These are phyloP conservation scores for Nannizziopsis barbatae DNA, from an alignment of 2,329 filamentous ascomycete species.

Conservation along the genomic window DNA sequence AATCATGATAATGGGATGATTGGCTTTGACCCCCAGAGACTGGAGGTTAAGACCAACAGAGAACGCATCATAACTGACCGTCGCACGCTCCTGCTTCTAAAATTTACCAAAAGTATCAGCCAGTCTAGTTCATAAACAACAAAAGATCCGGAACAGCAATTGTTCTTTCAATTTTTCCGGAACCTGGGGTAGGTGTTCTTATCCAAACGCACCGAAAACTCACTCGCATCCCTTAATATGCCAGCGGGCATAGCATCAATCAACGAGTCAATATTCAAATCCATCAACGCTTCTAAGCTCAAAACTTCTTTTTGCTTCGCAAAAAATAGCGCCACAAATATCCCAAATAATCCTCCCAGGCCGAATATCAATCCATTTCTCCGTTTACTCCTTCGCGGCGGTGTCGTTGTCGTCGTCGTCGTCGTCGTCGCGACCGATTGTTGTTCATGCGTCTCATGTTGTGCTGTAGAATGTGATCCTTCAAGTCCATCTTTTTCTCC, in stretches of 20 bases:
- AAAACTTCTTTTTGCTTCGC: slow-evolving; percentile 83
- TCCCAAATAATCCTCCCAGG: slow-evolving; percentile 78
- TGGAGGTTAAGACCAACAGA: slow-evolving; percentile 75
- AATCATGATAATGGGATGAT: slow-evolving; percentile 91
- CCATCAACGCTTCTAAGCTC: slow-evolving; percentile 60
- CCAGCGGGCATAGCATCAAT: slow-evolving; percentile 80
- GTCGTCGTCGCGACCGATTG: neutral
- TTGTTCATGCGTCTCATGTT: neutral
- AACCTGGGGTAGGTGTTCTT: too few relatives aligned
- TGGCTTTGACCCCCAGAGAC: slow-evolving; percentile 65
- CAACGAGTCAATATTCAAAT: slow-evolving; percentile 69
- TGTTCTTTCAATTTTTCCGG: too few relatives aligned
- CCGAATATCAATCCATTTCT: slow-evolving; percentile 73
- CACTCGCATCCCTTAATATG: slow-evolving; percentile 72
- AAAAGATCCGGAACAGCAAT: too few relatives aligned
- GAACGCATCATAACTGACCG: slow-evolving; percentile 87
- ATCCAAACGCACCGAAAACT: slow-evolving; percentile 57
- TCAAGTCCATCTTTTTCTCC: neutral
- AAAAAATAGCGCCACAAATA: slow-evolving; percentile 81
- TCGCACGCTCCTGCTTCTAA: slow-evolving; percentile 70
- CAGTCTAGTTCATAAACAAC: slow-evolving; percentile 9
- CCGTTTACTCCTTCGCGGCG: slow-evolving; percentile 49
- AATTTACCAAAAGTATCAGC: neutral
- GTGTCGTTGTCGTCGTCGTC: neutral
- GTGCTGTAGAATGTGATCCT: neutral